Conservation (phyloP, 2,329 filamentous ascomycete genomes). For the Talaromyces sp. region DNA sequence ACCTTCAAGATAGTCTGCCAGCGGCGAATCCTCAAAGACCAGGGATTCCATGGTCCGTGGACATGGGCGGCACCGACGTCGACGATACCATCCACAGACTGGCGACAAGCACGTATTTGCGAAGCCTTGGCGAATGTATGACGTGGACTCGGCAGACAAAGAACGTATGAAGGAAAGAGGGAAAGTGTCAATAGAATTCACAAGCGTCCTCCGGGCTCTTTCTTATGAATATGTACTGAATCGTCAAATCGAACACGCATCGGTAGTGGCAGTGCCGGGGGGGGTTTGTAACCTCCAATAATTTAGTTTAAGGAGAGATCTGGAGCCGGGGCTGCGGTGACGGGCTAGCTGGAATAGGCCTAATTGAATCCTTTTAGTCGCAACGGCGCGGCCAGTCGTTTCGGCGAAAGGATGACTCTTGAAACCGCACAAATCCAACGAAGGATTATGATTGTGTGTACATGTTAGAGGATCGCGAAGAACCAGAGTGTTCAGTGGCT, state of each 20-base stretch:
- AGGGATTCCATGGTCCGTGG: constrained; percentile 71
- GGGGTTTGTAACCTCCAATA: not conserved
- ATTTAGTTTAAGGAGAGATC: constrained; percentile 8
- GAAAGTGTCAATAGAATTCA: not conserved
- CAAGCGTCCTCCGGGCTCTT: not conserved
- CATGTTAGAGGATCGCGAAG: not conserved
- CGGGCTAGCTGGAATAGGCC: constrained; percentile 9
- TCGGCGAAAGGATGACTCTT: not conserved
- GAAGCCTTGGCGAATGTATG: not conserved
- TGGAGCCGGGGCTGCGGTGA: not conserved
- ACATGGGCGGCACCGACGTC: constrained; percentile 22
- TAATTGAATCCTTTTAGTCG: not conserved
- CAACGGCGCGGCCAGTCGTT: constrained; percentile 14
- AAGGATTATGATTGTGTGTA: not conserved
- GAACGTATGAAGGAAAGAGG: not conserved
- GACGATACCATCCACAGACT: constrained; percentile 10
- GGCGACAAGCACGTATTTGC: not conserved
- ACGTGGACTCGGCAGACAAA: not conserved
- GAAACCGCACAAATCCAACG: not conserved
- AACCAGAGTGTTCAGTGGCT: not conserved
- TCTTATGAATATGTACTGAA: not conserved
- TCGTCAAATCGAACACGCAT: not conserved
- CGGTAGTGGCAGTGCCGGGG: not conserved
- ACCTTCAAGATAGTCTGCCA: constrained; percentile 90
- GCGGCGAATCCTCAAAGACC: constrained; percentile 78